Percentiles rank a stretch among this genome's conserved stretches.
Evolutionary conservation across 2,329 filamentous ascomycete genomes (phyloP).

Genomic region (Claviceps africana): DNA sequence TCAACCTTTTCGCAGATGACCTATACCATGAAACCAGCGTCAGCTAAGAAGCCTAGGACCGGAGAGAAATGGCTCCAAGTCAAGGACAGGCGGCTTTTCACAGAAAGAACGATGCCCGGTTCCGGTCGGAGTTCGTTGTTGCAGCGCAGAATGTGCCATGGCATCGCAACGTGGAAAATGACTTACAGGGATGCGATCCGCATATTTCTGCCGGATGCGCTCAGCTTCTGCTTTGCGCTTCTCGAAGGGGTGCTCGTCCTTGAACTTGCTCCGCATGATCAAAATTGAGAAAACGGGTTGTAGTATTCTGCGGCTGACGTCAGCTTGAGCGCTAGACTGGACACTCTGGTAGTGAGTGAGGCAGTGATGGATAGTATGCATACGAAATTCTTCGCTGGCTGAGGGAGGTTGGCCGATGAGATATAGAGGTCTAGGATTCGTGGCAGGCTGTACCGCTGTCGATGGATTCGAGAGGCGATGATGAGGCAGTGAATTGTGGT

Average conservation of each 20-base stretch:
- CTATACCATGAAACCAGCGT: constrained; percentile 28
- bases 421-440: constrained; percentile 4
- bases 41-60: background rate
- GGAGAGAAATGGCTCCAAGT: no score
- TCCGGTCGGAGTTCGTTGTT: background rate
- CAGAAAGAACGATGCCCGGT: background rate
- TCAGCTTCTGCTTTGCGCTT: constrained; percentile 99
- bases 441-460: constrained; percentile 7
- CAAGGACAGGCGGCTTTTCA: no score
- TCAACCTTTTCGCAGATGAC: constrained; percentile 99
- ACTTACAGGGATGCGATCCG: constrained; percentile 93
- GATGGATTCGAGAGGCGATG: constrained; percentile 12
- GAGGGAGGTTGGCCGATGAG: background rate
- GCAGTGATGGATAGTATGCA: background rate
- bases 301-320: background rate
- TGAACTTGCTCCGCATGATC: constrained; percentile 97
- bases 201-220: constrained; percentile 97
- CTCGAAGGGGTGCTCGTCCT: constrained; percentile 99
- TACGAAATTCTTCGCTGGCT: background rate
- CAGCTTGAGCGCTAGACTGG: constrained; percentile 1
- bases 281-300: constrained; percentile 12
- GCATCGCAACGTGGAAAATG: background rate
- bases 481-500: constrained; percentile 9
- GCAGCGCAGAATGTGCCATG: background rate
- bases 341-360: no score